phyloP scores from a whole-genome alignment of 129 eudicot genomes.

The Flaveria trinervia region DNA sequence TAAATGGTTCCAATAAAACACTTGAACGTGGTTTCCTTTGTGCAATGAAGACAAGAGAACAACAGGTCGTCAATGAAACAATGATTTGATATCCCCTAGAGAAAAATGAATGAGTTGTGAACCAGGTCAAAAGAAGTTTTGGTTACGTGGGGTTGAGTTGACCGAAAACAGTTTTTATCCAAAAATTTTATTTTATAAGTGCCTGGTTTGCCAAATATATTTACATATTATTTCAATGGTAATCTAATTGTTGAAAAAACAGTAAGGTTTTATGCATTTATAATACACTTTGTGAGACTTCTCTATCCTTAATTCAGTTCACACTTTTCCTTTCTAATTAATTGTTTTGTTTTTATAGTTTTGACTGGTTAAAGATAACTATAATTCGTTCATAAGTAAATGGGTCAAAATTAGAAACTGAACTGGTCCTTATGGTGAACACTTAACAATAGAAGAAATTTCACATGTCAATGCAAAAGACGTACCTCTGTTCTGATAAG shows the following conservation, averaged over 20 bases:
- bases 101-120: neutral
- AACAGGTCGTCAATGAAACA: neutral
- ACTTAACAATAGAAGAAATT: neutral
- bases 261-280: neutral
- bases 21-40: neutral
- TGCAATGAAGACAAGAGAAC: neutral
- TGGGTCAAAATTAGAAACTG: neutral
- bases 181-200: neutral
- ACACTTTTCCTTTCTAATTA: neutral
- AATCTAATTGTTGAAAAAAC: neutral
- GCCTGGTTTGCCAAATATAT: neutral
- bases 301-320: neutral
- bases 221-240: neutral
- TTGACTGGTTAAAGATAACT: neutral
- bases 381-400: neutral
- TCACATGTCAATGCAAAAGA: neutral
- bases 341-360: neutral
- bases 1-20: neutral
- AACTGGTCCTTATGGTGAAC: neutral
- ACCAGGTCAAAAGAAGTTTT: neutral
- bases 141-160: neutral
- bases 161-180: neutral
- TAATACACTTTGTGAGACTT: neutral
- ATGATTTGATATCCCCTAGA: neutral
- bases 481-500: conserved; percentile 80